phyloP scores from a whole-genome alignment of 305 asterid genomes.

The Plantago coronopus region DNA sequence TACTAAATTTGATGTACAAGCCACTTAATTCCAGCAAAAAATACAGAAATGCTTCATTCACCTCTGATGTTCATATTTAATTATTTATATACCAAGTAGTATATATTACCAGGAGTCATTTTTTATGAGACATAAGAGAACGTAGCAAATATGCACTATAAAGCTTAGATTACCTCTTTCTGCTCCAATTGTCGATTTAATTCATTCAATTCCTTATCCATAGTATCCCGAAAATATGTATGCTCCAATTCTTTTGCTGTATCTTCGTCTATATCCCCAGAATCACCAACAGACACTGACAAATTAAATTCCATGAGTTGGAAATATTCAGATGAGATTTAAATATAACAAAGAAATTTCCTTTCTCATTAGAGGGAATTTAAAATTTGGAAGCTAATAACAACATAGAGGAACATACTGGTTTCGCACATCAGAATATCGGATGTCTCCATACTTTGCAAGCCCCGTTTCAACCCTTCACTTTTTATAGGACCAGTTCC shows the following conservation, averaged over 20 bases:
- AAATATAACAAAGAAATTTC: not conserved
- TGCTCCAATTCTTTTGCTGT: slow-evolving; percentile 93
- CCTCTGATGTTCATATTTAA: not conserved
- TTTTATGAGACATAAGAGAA: not conserved
- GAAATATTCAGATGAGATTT: no score
- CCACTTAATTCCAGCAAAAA: not conserved
- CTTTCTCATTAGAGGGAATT: not conserved
- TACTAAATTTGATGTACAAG: not conserved
- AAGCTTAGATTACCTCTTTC: slow-evolving; percentile 66
- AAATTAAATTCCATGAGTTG: slow-evolving; percentile 10
- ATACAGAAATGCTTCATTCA: not conserved
- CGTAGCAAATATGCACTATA: slow-evolving; percentile 14
- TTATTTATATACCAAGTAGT: no score
- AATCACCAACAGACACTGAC: slow-evolving; percentile 56
- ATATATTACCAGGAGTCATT: not conserved
- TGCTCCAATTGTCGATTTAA: slow-evolving; percentile 81
- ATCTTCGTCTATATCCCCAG: slow-evolving; percentile 84
- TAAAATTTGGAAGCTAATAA: slow-evolving; percentile 7
- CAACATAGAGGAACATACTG: slow-evolving; percentile 43
- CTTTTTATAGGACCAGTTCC: slow-evolving; percentile 50
- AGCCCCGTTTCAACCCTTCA: slow-evolving; percentile 87
- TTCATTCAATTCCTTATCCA: slow-evolving; percentile 92
- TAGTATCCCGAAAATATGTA: slow-evolving; percentile 76
- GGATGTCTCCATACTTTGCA: slow-evolving; percentile 86
- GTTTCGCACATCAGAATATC: slow-evolving; percentile 93